phyloP scores from a whole-genome alignment of 768 basidiomycete species.

The Symmetrospora coprosmae region DNA sequence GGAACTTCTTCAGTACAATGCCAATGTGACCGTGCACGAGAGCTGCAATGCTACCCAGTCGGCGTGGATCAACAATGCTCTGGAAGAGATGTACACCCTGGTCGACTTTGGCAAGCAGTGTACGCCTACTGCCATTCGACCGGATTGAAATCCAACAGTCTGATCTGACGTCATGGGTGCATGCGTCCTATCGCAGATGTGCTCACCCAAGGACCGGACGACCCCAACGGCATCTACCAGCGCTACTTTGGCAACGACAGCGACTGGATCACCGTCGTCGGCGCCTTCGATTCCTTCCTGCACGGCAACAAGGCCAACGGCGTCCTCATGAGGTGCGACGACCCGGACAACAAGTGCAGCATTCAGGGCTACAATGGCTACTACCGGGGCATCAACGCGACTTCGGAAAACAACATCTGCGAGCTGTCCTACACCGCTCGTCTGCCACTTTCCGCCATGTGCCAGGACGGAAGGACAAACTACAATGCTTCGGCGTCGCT shows the following conservation, averaged over 20 bases:
- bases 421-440: constrained; percentile 34
- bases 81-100: no score
- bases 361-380: constrained; percentile 35
- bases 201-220: constrained; percentile 32
- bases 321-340: constrained; percentile 36
- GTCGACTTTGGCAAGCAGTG: no score
- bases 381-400: constrained; percentile 36
- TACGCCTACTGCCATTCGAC: no score
- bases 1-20: no score
- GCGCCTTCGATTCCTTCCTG: constrained; percentile 33
- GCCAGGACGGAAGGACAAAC: constrained; percentile 29
- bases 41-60: not conserved
- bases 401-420: constrained; percentile 36
- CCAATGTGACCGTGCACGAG: not conserved
- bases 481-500: not conserved
- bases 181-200: constrained; percentile 23
- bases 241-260: constrained; percentile 35
- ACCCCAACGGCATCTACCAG: constrained; percentile 33
- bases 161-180: not conserved
- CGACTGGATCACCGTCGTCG: constrained; percentile 27
- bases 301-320: constrained; percentile 34
- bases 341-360: constrained; percentile 34
- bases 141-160: not conserved
- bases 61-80: no score
- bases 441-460: constrained; percentile 31